Base-by-base conservation (phyloP, 331 rosid genomes). In the Saraca asoca region DNA sequence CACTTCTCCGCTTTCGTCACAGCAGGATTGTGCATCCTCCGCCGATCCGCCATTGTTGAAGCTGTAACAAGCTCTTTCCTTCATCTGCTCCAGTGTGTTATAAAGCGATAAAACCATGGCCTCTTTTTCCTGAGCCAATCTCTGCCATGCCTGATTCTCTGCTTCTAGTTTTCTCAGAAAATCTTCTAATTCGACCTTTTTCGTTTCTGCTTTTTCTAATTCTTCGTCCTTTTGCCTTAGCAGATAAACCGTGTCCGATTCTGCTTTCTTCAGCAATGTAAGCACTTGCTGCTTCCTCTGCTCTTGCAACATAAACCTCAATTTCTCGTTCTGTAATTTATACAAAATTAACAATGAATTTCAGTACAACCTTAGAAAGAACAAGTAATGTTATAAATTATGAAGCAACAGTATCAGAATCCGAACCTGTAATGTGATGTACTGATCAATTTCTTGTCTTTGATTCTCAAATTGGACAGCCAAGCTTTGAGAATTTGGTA, bases 21-120 rank as follows among this genome's bases (percentile, higher is more conserved):
- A 87, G 65, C 86, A 85, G 0, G 98, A 91, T 65, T 73, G 79
- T 13, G 77, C 86, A 37, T 91, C 96, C 1, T 87, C 79, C 7
- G 69, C 70, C 4, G 17, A 51, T 0, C 37, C 69, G 11, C 39
- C 75, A 31, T 58, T 56, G 29, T 48, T 49, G 31, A n/a, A 5
- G 12, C 75, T 70, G 53, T 64, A 19, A 2, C 42, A 53, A 13
- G 73, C 76, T 68, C 45, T 82, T 16, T 81, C 88, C 51, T 68
- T 79, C 76, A 78, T 70, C 55, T 81, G 83, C 51, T 85, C 91
- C 5, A 94, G 60, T 1, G 80, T 72, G 78, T 73, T 82, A 66
- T 74, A 69, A 0, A 94, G 70, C 1, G 82, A 50, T 6, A 80
- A 19, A 7, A 75, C 85, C 68, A 70, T 71, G 12, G 80, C 85